phyloP scores from a whole-genome alignment of 2,329 filamentous ascomycete species.

The Diaporthe vaccinii region DNA sequence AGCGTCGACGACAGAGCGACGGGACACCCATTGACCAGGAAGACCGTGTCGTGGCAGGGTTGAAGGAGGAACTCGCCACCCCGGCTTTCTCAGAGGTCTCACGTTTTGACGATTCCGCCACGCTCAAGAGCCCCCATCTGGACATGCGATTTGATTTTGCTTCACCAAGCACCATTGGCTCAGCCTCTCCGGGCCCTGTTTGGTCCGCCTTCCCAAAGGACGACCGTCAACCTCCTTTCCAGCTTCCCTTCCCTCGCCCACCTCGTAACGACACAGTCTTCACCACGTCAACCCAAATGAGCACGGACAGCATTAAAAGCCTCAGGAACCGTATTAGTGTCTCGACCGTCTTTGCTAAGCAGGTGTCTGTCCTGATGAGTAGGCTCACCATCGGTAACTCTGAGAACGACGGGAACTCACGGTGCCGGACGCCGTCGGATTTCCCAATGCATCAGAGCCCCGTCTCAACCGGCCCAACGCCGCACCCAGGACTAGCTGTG shows the following conservation, averaged over 20 bases:
- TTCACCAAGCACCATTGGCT: constrained; percentile 34
- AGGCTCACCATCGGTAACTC: constrained; percentile 40
- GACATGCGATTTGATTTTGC: constrained; percentile 31
- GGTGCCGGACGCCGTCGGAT: constrained; percentile 34
- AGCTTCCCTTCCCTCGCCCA: constrained; percentile 46
- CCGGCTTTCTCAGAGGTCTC: constrained; percentile 34
- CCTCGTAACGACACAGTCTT: constrained; percentile 50
- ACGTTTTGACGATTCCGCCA: constrained; percentile 26
- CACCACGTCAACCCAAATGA: constrained; percentile 55
- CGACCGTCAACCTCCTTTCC: constrained; percentile 26
- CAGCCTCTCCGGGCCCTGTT: constrained; percentile 24
- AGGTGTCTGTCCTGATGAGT: constrained; percentile 55
- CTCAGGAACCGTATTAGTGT: constrained; percentile 48
- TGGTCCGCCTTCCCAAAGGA: constrained; percentile 34
- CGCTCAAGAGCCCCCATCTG: constrained; percentile 32
- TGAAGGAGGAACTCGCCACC: constrained; percentile 35
- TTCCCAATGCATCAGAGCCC: constrained; percentile 22
- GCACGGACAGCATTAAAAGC: constrained; percentile 52
- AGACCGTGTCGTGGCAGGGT: constrained; percentile 21
- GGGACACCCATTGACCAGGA: constrained; percentile 37
- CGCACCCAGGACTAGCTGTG: constrained; percentile 51
- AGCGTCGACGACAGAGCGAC: constrained; percentile 46
- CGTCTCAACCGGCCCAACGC: constrained; percentile 44
- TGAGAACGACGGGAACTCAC: constrained; percentile 31
- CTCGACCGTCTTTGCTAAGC: constrained; percentile 40